These are phyloP conservation scores for Beauveria australis DNA, from an alignment of 2,329 filamentous ascomycete genomes.

Conservation along the genomic window DNA sequence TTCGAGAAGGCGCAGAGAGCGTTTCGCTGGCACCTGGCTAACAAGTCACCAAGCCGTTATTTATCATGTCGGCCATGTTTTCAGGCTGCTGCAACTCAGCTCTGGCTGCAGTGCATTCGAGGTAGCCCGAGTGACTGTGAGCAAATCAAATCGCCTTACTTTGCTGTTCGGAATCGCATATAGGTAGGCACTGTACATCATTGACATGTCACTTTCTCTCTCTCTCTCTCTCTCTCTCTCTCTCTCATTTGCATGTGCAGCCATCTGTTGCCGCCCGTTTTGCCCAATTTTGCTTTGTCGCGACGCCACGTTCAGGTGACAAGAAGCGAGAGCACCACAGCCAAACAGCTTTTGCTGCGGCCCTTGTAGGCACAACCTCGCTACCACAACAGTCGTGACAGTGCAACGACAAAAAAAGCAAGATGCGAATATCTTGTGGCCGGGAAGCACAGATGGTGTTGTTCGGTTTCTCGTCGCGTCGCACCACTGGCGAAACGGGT, in stretches of 20 bases:
- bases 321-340: background rate
- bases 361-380: background rate
- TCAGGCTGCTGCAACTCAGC: too few species aligned
- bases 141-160: background rate
- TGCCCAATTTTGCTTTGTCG: background rate
- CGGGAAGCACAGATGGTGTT: too few species aligned
- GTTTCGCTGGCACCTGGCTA: too few species aligned
- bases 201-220: conserved; percentile 4
- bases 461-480: too few species aligned
- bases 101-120: too few species aligned
- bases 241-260: background rate
- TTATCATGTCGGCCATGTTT: too few species aligned
- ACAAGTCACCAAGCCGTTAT: too few species aligned
- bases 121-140: background rate
- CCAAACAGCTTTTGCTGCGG: background rate
- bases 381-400: too few species aligned
- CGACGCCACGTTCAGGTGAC: conserved; percentile 2
- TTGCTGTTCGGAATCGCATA: background rate
- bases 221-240: background rate
- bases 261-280: background rate
- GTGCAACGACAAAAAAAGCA: background rate
- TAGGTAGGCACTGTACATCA: background rate
- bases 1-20: too few species aligned
- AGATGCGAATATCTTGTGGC: too few species aligned
- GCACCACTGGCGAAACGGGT: too few species aligned